Percentiles rank a stretch among this genome's conserved stretches.
Conservation (phyloP, 2,329 filamentous ascomycete genomes). For the Aspergillus floridensis region DNA sequence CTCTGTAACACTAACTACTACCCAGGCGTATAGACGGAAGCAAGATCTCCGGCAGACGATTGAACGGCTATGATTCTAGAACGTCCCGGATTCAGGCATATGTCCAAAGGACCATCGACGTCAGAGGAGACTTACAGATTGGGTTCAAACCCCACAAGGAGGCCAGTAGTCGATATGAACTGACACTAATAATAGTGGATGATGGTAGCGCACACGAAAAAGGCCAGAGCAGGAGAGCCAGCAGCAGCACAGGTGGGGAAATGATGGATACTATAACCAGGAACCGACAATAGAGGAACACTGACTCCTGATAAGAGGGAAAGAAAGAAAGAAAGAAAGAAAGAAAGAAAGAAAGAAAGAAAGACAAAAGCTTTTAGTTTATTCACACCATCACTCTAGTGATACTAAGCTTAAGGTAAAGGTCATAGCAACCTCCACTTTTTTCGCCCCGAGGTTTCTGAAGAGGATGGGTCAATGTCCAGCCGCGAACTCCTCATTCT, state of each 20-base stretch:
- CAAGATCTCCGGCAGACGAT: constrained; percentile 3
- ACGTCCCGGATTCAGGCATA: constrained; percentile 1
- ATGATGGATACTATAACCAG: neutral
- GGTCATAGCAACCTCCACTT: neutral
- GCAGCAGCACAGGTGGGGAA: neutral
- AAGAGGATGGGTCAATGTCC: neutral
- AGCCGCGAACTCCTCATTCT: constrained; percentile 7
- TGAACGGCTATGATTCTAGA: neutral
- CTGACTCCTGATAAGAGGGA: neutral
- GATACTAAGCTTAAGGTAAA: neutral
- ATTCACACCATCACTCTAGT: neutral
- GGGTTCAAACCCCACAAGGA: neutral
- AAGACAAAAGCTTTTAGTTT: constrained; percentile 1
- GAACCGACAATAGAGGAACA: neutral
- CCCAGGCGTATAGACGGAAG: neutral
- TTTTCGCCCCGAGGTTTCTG: neutral
- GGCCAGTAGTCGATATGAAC: neutral
- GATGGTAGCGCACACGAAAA: neutral
- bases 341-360: neutral
- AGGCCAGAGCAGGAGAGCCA: neutral
- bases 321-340: neutral
- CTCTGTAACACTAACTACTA: neutral
- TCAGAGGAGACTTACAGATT: constrained; percentile 1
- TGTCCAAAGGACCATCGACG: neutral
- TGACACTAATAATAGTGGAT: neutral